Evolutionary conservation across 2,329 filamentous ascomycete genomes (phyloP).

Genomic region (Alternaria alternata): DNA sequence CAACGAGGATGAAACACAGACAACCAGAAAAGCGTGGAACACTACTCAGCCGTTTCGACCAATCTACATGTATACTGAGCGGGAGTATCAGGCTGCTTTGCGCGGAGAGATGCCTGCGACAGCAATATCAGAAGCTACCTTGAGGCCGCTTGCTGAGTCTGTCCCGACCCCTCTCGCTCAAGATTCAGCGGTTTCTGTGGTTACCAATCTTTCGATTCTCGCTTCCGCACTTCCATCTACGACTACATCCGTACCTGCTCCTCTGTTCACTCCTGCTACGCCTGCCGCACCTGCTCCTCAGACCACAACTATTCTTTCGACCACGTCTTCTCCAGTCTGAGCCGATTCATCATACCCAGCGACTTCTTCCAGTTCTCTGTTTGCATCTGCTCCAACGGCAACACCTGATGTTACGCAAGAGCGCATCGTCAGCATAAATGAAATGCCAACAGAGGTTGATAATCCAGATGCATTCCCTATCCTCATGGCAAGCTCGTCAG

Average conservation of each 20-base stretch:
- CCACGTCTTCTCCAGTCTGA: background rate
- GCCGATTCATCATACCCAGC: background rate
- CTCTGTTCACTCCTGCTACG: too few species aligned
- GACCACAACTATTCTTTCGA: background rate
- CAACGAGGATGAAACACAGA: background rate
- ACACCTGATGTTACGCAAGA: background rate
- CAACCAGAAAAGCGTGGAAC: background rate
- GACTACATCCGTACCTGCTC: background rate
- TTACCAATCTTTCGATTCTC: background rate
- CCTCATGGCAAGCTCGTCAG: too few species aligned
- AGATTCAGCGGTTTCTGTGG: background rate
- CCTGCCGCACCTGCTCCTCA: too few species aligned
- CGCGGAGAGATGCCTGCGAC: background rate
- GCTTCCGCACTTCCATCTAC: background rate
- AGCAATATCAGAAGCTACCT: fast-evolving
- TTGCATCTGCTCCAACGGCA: background rate
- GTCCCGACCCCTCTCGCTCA: background rate
- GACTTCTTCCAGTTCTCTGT: background rate
- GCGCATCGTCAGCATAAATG: background rate
- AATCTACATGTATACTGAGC: background rate
- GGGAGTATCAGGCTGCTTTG: background rate
- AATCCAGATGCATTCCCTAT: background rate
- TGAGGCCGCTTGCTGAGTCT: background rate
- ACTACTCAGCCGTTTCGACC: background rate
- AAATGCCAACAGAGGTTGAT: background rate